These are phyloP conservation scores for Yarrowia yakushimensis DNA, from an alignment of 805 yeast species.

Conservation along the genomic window DNA sequence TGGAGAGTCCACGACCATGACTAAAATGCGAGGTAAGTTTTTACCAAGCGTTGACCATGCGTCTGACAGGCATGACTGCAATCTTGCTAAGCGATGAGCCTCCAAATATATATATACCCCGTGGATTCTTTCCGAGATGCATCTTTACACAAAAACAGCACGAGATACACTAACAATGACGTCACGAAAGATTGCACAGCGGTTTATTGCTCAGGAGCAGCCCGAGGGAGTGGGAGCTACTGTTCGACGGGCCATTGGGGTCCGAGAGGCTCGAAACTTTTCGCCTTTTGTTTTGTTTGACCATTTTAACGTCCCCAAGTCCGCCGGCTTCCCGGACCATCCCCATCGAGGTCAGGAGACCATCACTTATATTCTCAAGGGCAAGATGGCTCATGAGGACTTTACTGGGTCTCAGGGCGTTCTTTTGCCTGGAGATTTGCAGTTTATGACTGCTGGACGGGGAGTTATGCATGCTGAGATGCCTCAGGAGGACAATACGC, in stretches of 20 bases:
- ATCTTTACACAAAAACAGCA: background rate
- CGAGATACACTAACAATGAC: background rate
- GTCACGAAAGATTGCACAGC: slow-evolving; percentile 48
- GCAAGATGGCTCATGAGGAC: slow-evolving; percentile 76
- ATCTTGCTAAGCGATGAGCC: background rate
- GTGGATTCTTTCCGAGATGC: too few relatives aligned
- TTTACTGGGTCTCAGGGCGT: slow-evolving; percentile 82
- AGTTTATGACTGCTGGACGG: slow-evolving; percentile 90
- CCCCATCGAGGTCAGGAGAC: slow-evolving; percentile 84
- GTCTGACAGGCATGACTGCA: background rate
- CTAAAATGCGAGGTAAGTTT: background rate
- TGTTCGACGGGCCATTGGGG: slow-evolving; percentile 79
- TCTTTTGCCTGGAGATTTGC: slow-evolving; percentile 76
- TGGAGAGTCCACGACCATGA: background rate
- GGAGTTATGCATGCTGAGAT: slow-evolving; percentile 86
- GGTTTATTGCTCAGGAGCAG: slow-evolving; percentile 60
- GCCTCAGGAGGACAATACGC: slow-evolving; percentile 57
- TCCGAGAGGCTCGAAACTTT: slow-evolving; percentile 63
- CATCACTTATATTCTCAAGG: slow-evolving; percentile 62
- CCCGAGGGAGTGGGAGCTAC: slow-evolving; percentile 86
- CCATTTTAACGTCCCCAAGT: slow-evolving; percentile 52
- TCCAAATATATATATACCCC: background rate
- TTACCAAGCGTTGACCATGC: background rate
- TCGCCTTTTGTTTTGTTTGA: slow-evolving; percentile 80
- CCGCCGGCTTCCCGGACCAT: slow-evolving; percentile 74